Base-by-base conservation (phyloP, 257 asterid species). In the Ehretia macrophylla region DNA sequence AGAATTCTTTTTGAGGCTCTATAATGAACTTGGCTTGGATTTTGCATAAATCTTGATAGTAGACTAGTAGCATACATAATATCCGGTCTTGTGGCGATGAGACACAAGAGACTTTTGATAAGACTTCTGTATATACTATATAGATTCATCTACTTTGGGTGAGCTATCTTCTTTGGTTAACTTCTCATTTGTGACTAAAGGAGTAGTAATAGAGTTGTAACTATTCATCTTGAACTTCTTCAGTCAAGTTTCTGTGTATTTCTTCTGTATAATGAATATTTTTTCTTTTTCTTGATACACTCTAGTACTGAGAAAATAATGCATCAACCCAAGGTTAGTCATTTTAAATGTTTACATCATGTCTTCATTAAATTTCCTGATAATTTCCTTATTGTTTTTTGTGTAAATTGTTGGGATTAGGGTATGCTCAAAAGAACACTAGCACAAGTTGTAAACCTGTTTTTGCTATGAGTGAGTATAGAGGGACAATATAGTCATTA, bases 341-440 rank as follows among this genome's bases (percentile, higher is more conserved):
- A 50, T 50, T 17, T 50, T 12, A 16, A 50, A 50, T n/a, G 55
- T 50, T 10, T 16, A 9, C 55, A 23, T 53, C 58, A 53, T 53
- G 3, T 53, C 17, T n/a, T 46, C 17, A 3, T 46, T 46, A 11
- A 46, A 46, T 5, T n/a, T n/a, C 51, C 5, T 9, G 17, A 46
- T 46, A 3, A 46, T 9, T 46, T 46, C 11, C 17, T 46, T 5
- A 46, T 9, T n/a, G 17, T 46, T 46, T 46, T 11, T 5, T 46
- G 51, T 46, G 17, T 9, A 9, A n/a, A n/a, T n/a, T n/a, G n/a
- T n/a, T n/a, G n/a, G n/a, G n/a, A n/a, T n/a, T n/a, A n/a, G n/a
- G n/a, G n/a, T n/a, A n/a, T n/a, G n/a, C n/a, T n/a, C n/a, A n/a
- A n/a, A n/a, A n/a, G n/a, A n/a, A n/a, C n/a, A n/a, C n/a, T n/a